Evolutionary conservation across 1,139 yeast genomes (phyloP).

Genomic region (Kodamaea arcana): DNA sequence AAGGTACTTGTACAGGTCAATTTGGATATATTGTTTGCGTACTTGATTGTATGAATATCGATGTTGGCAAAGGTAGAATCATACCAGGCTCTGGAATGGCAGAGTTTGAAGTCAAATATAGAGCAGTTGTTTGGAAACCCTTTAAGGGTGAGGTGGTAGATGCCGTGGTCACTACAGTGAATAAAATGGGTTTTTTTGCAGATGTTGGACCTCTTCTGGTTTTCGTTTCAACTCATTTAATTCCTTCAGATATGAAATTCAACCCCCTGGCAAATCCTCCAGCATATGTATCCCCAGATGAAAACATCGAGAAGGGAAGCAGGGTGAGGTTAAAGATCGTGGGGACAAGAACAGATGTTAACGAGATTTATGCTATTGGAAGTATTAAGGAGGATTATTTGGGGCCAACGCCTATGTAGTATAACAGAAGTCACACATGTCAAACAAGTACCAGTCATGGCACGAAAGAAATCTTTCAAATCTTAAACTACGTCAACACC

Average conservation of each 20-base stretch:
- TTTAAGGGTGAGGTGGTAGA: conserved; percentile 98
- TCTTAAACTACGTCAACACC: too few relatives aligned
- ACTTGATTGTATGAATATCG: conserved; percentile 88
- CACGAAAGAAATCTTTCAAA: too few relatives aligned
- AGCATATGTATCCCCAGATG: conserved; percentile 95
- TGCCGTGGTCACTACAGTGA: conserved; percentile 90
- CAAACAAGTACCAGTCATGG: too few relatives aligned
- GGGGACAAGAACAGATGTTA: conserved; percentile 96
- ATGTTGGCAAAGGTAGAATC: conserved; percentile 91
- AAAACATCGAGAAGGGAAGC: conserved; percentile 89
- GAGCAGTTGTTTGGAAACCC: conserved; percentile 98
- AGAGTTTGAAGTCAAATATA: conserved; percentile 90
- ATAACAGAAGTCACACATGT: too few relatives aligned
- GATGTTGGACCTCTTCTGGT: conserved; percentile 97
- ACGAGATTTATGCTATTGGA: conserved; percentile 95
- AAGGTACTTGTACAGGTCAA: conserved; percentile 98
- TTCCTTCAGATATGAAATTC: conserved; percentile 90
- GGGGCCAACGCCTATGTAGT: conserved; percentile 65
- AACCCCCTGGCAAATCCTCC: conserved; percentile 98
- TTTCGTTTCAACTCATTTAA: conserved; percentile 89
- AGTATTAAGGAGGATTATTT: conserved; percentile 95
- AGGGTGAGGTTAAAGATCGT: conserved; percentile 92
- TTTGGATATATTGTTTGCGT: conserved; percentile 97
- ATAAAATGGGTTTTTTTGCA: conserved; percentile 95
- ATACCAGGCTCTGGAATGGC: conserved; percentile 91